Base-by-base conservation (phyloP, 805 yeast species). In the Scheffersomyces stipitis region DNA sequence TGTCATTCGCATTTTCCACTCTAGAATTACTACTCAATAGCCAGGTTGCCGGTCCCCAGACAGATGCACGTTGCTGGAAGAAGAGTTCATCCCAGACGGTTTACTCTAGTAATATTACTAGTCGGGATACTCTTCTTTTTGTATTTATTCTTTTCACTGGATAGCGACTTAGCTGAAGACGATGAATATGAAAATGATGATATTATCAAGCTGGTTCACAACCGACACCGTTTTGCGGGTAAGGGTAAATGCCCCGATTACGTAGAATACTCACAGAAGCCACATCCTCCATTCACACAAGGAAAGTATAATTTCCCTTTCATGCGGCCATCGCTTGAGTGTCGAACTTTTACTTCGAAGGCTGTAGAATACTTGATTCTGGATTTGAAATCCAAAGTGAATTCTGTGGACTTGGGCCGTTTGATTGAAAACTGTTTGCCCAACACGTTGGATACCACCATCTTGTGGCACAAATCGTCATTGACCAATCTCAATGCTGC, bases 401-500 rank as follows among this genome's bases (percentile, higher is more conserved):
- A 56, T 24, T 82, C 81, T 54, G 74, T 73, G 0, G 96, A 88
- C 56, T 60, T 89, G 35, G 84, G 83, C 3, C 64, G 91, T 34
- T 59, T 88, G 38, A 73, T 88, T 48, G 96, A 88, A 52, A 88
- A 88, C 56, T 73, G 91, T 30, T 72, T 87, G 40, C 96, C 96
- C 5, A 88, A 88, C 56, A 88, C 96, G 0, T 62, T 88, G 36
- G 96, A 88, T 52, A 88, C 96, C 1, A 87, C 96, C 0, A 77
- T 88, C 32, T 66, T 85, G 36, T 88, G 88, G 86, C 87, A 83
- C 57, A 37, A 40, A 26, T 15, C 46, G 7, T 22, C 38, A 2
- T 45, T 52, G 3, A 47, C 57, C 13, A 20, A 20, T 20, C 24
- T 10, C 24, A n/a, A n/a, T n/a, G 49, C 47, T 10, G 27, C 33